phyloP scores from a whole-genome alignment of 2,329 filamentous ascomycete species.

The Fusarium camptoceras region DNA sequence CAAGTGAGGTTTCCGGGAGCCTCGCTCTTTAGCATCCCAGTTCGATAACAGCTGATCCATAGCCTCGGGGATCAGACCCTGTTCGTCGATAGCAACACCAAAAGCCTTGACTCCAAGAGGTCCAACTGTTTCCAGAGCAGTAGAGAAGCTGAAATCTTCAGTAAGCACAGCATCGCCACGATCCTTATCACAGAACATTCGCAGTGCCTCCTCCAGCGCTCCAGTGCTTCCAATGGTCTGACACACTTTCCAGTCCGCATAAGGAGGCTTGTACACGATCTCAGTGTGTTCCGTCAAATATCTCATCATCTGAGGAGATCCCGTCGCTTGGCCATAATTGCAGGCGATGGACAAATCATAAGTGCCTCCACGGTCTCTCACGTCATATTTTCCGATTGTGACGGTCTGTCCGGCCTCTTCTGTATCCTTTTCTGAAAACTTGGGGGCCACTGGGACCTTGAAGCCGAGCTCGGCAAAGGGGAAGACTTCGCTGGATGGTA shows the following conservation, averaged over 20 bases:
- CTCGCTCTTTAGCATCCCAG: conserved; percentile 62
- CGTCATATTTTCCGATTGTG: conserved; percentile 85
- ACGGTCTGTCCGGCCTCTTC: conserved; percentile 69
- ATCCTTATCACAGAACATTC: conserved; percentile 79
- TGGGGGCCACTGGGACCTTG: conserved; percentile 75
- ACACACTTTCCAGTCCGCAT: conserved; percentile 88
- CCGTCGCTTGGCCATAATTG: conserved; percentile 92
- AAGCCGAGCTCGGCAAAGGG: conserved; percentile 84
- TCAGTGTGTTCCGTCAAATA: conserved; percentile 97
- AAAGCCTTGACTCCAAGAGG: conserved; percentile 65
- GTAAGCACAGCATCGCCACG: conserved; percentile 83
- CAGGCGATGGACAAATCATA: conserved; percentile 87
- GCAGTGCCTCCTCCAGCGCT: conserved; percentile 83
- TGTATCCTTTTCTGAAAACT: conserved; percentile 78
- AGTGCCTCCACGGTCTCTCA: conserved; percentile 64
- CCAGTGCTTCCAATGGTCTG: conserved; percentile 89
- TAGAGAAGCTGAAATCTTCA: conserved; percentile 92
- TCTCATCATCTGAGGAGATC: conserved; percentile 86
- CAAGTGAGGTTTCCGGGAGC: conserved; percentile 64
- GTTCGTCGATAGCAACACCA: conserved; percentile 63
- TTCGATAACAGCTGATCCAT: conserved; percentile 63
- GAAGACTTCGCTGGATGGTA: conserved; percentile 91
- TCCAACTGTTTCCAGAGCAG: conserved; percentile 69
- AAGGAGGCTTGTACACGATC: conserved; percentile 86
- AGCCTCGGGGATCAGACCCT: conserved; percentile 64